Evolutionary conservation across 2,329 filamentous ascomycete genomes (phyloP).

Genomic region (Zymoseptoria pseudotritici): DNA sequence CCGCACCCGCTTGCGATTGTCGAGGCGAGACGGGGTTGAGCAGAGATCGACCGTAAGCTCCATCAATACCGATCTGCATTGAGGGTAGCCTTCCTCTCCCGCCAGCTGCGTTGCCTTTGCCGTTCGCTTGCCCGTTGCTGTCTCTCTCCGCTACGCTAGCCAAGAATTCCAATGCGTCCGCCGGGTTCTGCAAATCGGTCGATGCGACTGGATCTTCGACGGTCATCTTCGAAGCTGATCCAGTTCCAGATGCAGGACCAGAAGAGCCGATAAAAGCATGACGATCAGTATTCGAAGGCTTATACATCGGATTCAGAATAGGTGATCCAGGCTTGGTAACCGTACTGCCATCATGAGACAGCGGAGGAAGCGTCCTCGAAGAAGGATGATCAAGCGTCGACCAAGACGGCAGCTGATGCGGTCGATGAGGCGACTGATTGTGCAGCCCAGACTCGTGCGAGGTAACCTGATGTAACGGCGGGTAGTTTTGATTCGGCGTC

Average conservation of each 20-base stretch:
- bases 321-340: conserved; percentile 10
- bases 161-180: conserved; percentile 29
- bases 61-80: conserved; percentile 18
- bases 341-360: conserved; percentile 15
- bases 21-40: background rate
- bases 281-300: background rate
- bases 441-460: conserved; percentile 13
- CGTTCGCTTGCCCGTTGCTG: conserved; percentile 9
- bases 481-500: background rate
- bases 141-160: conserved; percentile 28
- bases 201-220: conserved; percentile 28
- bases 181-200: conserved; percentile 29
- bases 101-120: conserved; percentile 7
- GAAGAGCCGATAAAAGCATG: background rate
- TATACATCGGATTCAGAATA: background rate
- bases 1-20: background rate
- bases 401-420: conserved; percentile 10
- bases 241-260: background rate
- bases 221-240: conserved; percentile 20
- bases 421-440: conserved; percentile 1
- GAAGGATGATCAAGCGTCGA: conserved; percentile 14
- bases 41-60: conserved; percentile 10
- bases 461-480: conserved; percentile 3
- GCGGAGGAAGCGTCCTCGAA: conserved; percentile 22
- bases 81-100: conserved; percentile 15